Conservation (phyloP, 1,284 basidiomycete genomes). For the Leccinum subfulvum region DNA sequence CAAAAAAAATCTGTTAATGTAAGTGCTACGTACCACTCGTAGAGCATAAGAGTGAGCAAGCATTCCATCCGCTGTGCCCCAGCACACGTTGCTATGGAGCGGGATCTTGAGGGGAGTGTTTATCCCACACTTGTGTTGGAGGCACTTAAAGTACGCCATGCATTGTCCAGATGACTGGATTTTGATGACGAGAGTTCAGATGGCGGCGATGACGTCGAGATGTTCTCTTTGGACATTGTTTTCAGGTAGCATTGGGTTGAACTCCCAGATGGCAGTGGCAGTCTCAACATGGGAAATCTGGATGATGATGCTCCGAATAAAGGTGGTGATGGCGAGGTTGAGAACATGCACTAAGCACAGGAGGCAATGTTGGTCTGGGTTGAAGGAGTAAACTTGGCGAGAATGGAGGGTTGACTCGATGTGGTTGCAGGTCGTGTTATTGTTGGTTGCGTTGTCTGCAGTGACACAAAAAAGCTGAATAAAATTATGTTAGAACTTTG, state of each 20-base stretch:
- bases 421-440: not conserved
- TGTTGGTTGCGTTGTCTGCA: not conserved
- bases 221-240: no score
- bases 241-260: no score
- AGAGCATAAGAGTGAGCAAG: not conserved
- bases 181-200: not conserved
- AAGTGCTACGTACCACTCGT: not conserved
- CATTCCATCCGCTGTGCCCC: not conserved
- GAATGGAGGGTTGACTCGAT: not conserved
- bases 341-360: not conserved
- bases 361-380: not conserved
- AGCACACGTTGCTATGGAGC: no score
- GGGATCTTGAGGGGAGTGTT: no score
- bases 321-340: not conserved
- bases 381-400: not conserved
- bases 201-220: not conserved
- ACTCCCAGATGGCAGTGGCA: no score
- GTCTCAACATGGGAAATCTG: not conserved
- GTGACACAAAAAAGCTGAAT: not conserved
- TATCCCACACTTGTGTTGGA: no score
- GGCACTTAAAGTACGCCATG: no score
- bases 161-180: no score
- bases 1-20: not conserved
- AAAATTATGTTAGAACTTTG: not conserved
- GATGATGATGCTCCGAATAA: not conserved